Evolutionary conservation across 495 filamentous ascomycete species (phyloP), one percentile per base, ranked within the genome.

Genomic region (Penicillium taxi): DNA sequence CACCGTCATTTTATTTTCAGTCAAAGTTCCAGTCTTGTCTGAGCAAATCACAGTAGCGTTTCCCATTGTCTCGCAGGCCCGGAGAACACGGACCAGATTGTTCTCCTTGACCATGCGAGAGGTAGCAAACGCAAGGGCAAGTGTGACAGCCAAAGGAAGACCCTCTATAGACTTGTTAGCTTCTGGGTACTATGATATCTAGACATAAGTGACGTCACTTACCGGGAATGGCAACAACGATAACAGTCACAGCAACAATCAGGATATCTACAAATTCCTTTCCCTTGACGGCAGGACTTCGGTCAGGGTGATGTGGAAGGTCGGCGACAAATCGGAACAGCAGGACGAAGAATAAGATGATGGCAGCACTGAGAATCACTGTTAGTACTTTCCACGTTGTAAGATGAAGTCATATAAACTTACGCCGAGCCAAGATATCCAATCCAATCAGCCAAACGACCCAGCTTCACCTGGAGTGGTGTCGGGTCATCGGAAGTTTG

Each of bases 31-130:
- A 6, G 79, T 83, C 47, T 83, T 83, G 50, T 83, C 79, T 0
- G 78, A 81, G 51, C 79, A 83, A 17, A 83, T 71, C 0, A 77
- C 76, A 0, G 78, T 83, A 3, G 78, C 78, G 47, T 82, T 82
- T 19, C 79, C 79, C 79, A 83, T 83, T 16, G 78, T 82, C 42
- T 83, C 79, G 52, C 79, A 83, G 16, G 78, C 77, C 12, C 73
- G 67, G 13, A 83, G 65, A 18, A 80, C 59, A 17, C 79, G 75
- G 16, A 83, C 79, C 9, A 83, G 63, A 35, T 83, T 83, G 49
- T 80, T 77, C 52, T 82, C 79, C 42, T 79, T 80, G 34, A 79
- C 64, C 78, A 83, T 81, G 23, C 74, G 67, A 32, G 73, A 81
- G 1, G 79, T 83, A 11, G 79, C 79, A 51, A 81, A 81, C 4